Conservation (phyloP, 805 yeast genomes). For the Yamadazyma takamatsuzukensis region DNA sequence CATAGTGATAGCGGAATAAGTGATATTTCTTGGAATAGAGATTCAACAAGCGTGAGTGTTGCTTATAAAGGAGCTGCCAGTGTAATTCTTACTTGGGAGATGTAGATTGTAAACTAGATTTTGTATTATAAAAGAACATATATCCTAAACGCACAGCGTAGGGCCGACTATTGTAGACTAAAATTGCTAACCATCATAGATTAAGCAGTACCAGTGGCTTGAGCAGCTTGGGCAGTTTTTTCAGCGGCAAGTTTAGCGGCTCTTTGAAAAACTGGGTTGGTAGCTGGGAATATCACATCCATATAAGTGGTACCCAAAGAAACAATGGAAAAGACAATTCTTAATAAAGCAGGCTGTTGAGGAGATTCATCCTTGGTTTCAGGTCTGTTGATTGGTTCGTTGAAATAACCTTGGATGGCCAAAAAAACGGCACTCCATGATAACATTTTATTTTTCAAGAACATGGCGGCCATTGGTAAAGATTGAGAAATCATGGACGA, state of each 20-base stretch:
- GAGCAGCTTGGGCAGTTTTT: too few species aligned
- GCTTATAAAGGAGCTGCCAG: constrained; percentile 34
- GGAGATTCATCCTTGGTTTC: constrained; percentile 13
- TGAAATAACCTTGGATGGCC: constrained; percentile 46
- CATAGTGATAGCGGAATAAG: constrained; percentile 27
- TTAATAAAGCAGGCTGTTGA: constrained; percentile 46
- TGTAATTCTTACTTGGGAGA: constrained; percentile 20
- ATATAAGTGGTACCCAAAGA: constrained; percentile 53
- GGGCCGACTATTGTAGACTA: too few species aligned
- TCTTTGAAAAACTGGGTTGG: constrained; percentile 28
- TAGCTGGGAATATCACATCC: constrained; percentile 46
- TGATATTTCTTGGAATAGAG: constrained; percentile 35
- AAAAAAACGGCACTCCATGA: constrained; percentile 56
- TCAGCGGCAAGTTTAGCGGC: constrained; percentile 17
- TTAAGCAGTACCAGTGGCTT: constrained; percentile 12
- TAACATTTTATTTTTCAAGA: constrained; percentile 54
- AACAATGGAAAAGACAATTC: constrained; percentile 42
- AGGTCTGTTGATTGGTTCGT: constrained; percentile 37
- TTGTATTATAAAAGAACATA: too few species aligned
- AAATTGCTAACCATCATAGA: too few species aligned
- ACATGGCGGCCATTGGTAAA: constrained; percentile 69
- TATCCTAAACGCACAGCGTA: too few species aligned
- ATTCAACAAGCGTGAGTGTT: constrained; percentile 23
- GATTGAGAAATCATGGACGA: constrained; percentile 47
- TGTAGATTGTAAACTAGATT: too few species aligned